Evolutionary conservation across 352 stramenopile genomes (phyloP).

Genomic region (Globisporangium camurandrum): DNA sequence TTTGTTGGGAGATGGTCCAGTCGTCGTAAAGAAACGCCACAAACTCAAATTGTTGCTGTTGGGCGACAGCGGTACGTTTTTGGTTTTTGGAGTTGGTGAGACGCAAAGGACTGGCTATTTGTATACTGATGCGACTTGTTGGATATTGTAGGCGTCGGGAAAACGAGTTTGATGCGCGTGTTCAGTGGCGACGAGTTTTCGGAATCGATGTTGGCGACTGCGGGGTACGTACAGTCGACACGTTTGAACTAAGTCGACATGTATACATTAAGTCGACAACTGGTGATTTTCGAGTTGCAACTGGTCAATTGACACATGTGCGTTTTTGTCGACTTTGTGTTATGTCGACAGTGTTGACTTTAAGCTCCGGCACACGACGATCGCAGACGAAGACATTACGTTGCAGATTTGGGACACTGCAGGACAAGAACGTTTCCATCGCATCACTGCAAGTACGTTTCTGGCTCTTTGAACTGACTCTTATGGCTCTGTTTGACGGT

Average conservation of each 20-base stretch:
- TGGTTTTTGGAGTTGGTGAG: conserved; percentile 1
- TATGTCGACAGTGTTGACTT: conserved; percentile 80
- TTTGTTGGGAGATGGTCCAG: no score
- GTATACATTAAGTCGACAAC: no score
- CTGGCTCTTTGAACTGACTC: neutral
- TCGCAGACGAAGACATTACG: conserved; percentile 80
- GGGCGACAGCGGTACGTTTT: conserved; percentile 71
- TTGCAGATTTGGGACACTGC: conserved; percentile 95
- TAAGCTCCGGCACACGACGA: conserved; percentile 84
- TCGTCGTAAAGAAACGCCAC: conserved; percentile 60
- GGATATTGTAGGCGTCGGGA: conserved; percentile 66
- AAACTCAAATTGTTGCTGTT: conserved; percentile 90
- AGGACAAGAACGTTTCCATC: conserved; percentile 91
- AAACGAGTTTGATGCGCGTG: conserved; percentile 91
- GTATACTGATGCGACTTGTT: neutral
- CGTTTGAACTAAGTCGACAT: no score
- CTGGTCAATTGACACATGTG: conserved; percentile 3
- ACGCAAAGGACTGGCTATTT: neutral
- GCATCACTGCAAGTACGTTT: conserved; percentile 87
- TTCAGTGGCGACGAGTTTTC: conserved; percentile 90
- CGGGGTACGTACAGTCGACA: conserved; percentile 51
- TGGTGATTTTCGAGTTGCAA: no score
- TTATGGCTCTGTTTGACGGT: neutral
- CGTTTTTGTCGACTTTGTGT: neutral
- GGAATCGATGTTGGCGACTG: conserved; percentile 85